Evolutionary conservation across 116 monocot genomes (phyloP), one percentile per base, ranked within the genome.

Genomic region (Papilionanthe hybrid): DNA sequence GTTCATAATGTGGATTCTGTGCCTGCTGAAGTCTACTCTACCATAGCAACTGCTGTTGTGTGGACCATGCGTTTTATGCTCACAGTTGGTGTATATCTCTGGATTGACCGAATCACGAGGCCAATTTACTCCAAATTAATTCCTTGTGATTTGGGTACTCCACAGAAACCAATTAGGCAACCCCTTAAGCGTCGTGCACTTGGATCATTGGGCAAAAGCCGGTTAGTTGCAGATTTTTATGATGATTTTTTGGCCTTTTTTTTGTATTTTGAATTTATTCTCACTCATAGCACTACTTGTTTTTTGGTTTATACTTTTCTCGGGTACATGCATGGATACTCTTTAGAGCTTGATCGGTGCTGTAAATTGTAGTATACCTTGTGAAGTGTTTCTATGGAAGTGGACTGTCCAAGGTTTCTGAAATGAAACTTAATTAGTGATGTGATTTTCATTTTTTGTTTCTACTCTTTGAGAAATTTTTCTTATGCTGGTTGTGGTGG

Each of bases 161-260:
- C 92, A 75, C 17, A 55, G 44, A 89, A 89, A 80, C 83, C 85
- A 76, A 78, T 55, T 77, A 83, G 87, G 75, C 41, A 79, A 77
- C 88, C 87, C 23, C 42, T 87, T 27, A 88, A 84, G 68, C 84
- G 83, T 5, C 80, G 47, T 80, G 83, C 92, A 56, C 92, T 95
- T 80, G 95, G 95, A 81, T 95, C 95, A 43, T 80, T 95, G 78
- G 92, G 95, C n/a, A 92, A 90, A 88, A 92, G 92, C 77, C 77
- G 92, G 93, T 93, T 66, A 87, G 75, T 75, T 23, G 49, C 50
- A 25, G 28, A 5, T 48, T 50, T 48, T 73, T 47, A 49, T 43
- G 41, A 7, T 43, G 45, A n/a, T 47, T 75, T 42, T 7, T 9
- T 10, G n/a, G 22, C 8, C 44, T 13, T 37, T 37, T 37, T 32